Conservation (phyloP, 1,284 basidiomycete species). For the Cutaneotrichosporon cavernicola region DNA sequence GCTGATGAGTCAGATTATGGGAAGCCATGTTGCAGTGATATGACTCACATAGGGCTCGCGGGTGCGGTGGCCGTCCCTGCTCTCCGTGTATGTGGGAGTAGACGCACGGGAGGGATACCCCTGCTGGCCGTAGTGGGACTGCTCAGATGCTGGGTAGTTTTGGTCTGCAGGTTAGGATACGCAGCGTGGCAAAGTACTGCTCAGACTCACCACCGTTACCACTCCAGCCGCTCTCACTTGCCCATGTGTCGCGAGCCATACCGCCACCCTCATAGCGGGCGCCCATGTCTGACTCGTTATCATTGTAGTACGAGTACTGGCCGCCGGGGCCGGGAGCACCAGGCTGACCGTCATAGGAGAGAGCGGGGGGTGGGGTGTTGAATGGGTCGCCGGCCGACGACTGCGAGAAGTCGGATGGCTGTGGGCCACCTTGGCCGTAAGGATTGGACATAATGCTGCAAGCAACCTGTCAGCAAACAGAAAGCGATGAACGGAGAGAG, state of each 20-base stretch:
- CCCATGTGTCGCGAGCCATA: constrained; percentile 51
- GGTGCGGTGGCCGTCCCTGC: constrained; percentile 63
- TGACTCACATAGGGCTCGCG: constrained; percentile 56
- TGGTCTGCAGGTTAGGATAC: constrained; percentile 13
- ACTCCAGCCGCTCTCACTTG: constrained; percentile 48
- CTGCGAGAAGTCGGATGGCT: constrained; percentile 23
- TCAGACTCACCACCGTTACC: constrained; percentile 48
- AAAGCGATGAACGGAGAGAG: neutral
- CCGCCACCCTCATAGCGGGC: constrained; percentile 57
- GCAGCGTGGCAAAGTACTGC: neutral
- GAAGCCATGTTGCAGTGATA: constrained; percentile 21
- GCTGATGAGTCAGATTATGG: constrained; percentile 58
- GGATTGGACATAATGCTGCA: constrained; percentile 22
- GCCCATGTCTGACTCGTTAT: constrained; percentile 70
- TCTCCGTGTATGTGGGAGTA: constrained; percentile 53
- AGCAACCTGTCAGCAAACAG: neutral
- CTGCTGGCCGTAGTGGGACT: constrained; percentile 43
- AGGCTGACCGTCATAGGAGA: constrained; percentile 35
- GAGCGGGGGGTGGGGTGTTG: constrained; percentile 35
- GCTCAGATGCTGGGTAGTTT: constrained; percentile 36
- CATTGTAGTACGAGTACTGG: constrained; percentile 60
- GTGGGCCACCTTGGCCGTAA: constrained; percentile 18
- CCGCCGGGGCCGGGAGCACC: constrained; percentile 24
- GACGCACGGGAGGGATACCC: constrained; percentile 48
- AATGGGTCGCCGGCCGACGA: constrained; percentile 38